These are phyloP conservation scores for Paramecium caudatum DNA, from an alignment of 73 alveolate genomes.

Conservation along the genomic window DNA sequence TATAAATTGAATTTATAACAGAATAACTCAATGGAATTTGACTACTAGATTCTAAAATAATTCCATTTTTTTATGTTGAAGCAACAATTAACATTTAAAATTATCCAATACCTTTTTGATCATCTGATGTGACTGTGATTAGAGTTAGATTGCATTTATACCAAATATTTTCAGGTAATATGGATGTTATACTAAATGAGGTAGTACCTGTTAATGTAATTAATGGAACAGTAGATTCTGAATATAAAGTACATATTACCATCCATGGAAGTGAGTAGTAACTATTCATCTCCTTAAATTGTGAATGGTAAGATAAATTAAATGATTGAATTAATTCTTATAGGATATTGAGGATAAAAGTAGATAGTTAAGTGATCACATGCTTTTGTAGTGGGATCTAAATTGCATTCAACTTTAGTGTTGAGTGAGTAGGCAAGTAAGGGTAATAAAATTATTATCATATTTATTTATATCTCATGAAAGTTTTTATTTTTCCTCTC, in stretches of 20 bases:
- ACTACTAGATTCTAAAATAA: conserved; percentile 2
- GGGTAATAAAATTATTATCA: conserved; percentile 19
- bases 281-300: not conserved
- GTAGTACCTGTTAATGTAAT: conserved; percentile 16
- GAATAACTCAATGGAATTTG: conserved; percentile 1
- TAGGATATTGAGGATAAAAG: conserved; percentile 6
- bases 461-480: conserved; percentile 28
- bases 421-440: not conserved
- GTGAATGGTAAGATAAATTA: not conserved
- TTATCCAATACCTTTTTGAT: not conserved
- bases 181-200: not conserved
- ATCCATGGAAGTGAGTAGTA: not conserved
- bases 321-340: conserved; percentile 1
- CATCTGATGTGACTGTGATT: not conserved
- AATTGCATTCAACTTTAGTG: not conserved
- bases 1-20: conserved; percentile 1
- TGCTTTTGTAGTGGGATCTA: conserved; percentile 5
- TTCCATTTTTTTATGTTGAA: not conserved
- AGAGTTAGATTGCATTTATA: conserved; percentile 24
- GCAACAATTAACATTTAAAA: conserved; percentile 18
- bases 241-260: not conserved
- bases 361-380: conserved; percentile 35
- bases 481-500: conserved; percentile 55
- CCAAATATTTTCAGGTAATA: conserved; percentile 26
- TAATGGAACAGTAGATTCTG: conserved; percentile 20